phyloP scores from a whole-genome alignment of 495 filamentous ascomycete species.

The Aspergillus ellipticus region DNA sequence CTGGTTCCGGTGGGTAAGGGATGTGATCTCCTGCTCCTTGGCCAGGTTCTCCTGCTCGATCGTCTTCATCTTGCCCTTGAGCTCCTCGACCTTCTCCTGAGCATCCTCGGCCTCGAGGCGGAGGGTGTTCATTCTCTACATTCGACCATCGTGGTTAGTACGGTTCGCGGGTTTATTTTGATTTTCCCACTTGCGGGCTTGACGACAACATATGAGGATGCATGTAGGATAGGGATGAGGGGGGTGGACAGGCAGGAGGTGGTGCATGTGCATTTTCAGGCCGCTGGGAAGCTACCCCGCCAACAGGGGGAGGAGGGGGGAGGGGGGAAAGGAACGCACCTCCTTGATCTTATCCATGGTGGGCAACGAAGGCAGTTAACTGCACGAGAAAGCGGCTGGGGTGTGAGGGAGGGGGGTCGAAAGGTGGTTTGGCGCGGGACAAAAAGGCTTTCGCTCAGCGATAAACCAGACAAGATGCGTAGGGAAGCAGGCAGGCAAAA shows the following conservation, averaged over 20 bases:
- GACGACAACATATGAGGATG: conserved; percentile 15
- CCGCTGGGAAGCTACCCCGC: conserved; percentile 46
- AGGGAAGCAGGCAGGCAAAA: conserved; percentile 14
- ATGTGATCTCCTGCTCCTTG: conserved; percentile 98
- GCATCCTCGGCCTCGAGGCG: conserved; percentile 88
- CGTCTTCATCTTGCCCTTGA: conserved; percentile 77
- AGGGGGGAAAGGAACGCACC: conserved; percentile 49
- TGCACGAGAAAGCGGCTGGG: conserved; percentile 19
- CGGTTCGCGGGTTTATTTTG: conserved; percentile 6
- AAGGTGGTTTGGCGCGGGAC: background rate
- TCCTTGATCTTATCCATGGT: conserved; percentile 71
- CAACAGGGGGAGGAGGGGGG: conserved; percentile 31
- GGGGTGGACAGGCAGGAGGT: conserved; percentile 13
- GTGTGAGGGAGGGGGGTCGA: conserved; percentile 19
- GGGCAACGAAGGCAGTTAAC: conserved; percentile 15
- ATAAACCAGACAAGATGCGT: conserved; percentile 27
- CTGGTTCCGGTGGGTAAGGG: conserved; percentile 85
- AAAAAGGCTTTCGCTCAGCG: conserved; percentile 44
- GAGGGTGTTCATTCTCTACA: conserved; percentile 87
- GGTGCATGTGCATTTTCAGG: conserved; percentile 21
- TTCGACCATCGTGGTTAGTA: conserved; percentile 17
- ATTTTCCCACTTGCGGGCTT: conserved; percentile 5
- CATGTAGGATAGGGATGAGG: conserved; percentile 6
- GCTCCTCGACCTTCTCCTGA: conserved; percentile 74
- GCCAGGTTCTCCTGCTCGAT: conserved; percentile 91